These are phyloP conservation scores for Sarocladium kiliense DNA, from an alignment of 2,329 filamentous ascomycete genomes.

Conservation along the genomic window DNA sequence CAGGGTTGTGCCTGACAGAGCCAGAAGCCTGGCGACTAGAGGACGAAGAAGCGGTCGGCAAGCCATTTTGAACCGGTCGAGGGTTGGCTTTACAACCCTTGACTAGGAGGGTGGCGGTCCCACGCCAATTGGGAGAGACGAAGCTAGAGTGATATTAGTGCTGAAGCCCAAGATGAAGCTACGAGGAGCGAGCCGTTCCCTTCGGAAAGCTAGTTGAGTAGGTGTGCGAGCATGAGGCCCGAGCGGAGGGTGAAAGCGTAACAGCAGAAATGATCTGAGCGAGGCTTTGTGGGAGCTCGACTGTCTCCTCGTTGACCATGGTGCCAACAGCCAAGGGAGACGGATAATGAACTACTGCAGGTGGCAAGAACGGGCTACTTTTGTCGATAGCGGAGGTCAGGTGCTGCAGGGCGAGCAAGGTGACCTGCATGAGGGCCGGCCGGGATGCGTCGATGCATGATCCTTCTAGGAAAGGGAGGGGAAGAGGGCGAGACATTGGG, in stretches of 20 bases:
- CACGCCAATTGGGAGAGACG: not conserved
- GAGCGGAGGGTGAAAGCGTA: not conserved
- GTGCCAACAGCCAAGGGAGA: not conserved
- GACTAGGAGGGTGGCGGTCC: not conserved
- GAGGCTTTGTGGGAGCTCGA: not conserved
- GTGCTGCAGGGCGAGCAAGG: conserved; percentile 4
- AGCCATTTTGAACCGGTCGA: too few relatives aligned
- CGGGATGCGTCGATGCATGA: not conserved
- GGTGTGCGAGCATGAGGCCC: not conserved
- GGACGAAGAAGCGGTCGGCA: not conserved
- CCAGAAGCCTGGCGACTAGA: not conserved
- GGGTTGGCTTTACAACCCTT: not conserved
- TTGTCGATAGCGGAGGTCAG: conserved; percentile 3
- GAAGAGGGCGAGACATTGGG: conserved; percentile 1
- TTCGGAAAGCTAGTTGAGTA: not conserved
- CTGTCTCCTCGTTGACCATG: not conserved
- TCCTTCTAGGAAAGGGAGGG: not conserved
- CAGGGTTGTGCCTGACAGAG: conserved; percentile 2
- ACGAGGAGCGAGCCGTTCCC: conserved; percentile 5
- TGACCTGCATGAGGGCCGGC: conserved; percentile 5
- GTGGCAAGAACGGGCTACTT: not conserved
- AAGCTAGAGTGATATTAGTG: not conserved
- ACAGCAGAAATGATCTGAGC: not conserved
- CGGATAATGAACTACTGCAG: not conserved
- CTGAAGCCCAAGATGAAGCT: not conserved